Evolutionary conservation across 2,329 filamentous ascomycete genomes (phyloP).

Genomic region (Curvularia lunata): DNA sequence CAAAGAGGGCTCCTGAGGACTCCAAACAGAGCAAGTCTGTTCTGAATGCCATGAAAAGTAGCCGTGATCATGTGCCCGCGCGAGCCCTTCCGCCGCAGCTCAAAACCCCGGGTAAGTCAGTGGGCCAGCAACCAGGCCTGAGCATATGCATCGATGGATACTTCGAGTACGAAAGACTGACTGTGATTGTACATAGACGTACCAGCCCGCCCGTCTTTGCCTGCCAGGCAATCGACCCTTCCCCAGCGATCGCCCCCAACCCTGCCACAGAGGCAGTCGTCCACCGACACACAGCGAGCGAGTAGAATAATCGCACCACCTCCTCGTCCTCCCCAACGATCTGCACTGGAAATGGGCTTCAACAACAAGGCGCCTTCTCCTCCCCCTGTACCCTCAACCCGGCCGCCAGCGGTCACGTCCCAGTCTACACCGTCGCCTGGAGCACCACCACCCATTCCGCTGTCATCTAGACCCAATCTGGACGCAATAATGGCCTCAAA

Average conservation of each 20-base stretch:
- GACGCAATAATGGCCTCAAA: slow-evolving; percentile 59
- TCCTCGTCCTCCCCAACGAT: slow-evolving; percentile 49
- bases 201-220: slow-evolving; percentile 30
- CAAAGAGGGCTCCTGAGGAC: slow-evolving; percentile 55
- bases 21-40: slow-evolving; percentile 48
- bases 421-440: slow-evolving; percentile 19
- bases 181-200: slow-evolving; percentile 12
- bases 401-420: slow-evolving; percentile 22
- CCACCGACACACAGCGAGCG: slow-evolving; percentile 15
- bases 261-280: slow-evolving; percentile 22
- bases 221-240: slow-evolving; percentile 23
- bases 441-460: slow-evolving; percentile 60
- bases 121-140: background rate
- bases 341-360: slow-evolving; percentile 56
- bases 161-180: background rate
- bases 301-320: slow-evolving; percentile 38
- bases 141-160: background rate
- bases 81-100: slow-evolving; percentile 37
- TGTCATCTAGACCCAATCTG: slow-evolving; percentile 64
- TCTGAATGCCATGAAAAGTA: slow-evolving; percentile 48
- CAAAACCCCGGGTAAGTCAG: slow-evolving; percentile 32
- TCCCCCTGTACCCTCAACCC: slow-evolving; percentile 37
- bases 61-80: slow-evolving; percentile 33
- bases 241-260: slow-evolving; percentile 23
- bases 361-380: slow-evolving; percentile 53